Evolutionary conservation across 257 asterid species (phyloP).

Genomic region (Linaria vulgaris): DNA sequence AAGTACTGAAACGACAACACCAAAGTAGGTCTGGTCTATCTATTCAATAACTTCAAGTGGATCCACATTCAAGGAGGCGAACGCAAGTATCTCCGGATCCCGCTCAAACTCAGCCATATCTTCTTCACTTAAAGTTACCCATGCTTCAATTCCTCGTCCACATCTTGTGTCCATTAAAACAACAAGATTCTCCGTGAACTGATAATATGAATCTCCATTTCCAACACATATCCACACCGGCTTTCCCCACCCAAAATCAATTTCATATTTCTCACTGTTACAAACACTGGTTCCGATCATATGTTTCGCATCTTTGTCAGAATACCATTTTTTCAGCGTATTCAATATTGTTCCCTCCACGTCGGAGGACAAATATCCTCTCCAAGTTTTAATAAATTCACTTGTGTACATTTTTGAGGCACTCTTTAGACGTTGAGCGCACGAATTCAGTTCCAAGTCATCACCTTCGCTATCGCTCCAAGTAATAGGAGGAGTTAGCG

Average conservation of each 20-base stretch:
- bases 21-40: too few species aligned
- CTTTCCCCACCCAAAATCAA: slow-evolving; percentile 24
- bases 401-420: background rate
- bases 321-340: background rate
- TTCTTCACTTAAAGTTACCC: slow-evolving; percentile 14
- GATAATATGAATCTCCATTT: background rate
- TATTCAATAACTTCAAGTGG: background rate
- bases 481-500: background rate
- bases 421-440: background rate
- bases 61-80: background rate
- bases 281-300: background rate
- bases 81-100: background rate
- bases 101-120: slow-evolving; percentile 18
- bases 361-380: background rate
- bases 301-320: background rate
- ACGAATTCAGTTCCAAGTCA: background rate
- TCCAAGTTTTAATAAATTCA: background rate
- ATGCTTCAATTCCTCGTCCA: slow-evolving; percentile 20
- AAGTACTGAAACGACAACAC: too few species aligned
- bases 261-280: background rate
- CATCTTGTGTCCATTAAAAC: slow-evolving; percentile 6
- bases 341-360: background rate
- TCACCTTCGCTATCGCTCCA: background rate
- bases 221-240: slow-evolving; percentile 16
- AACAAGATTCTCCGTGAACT: background rate